Conservation (phyloP, 2,329 filamentous ascomycete genomes). For the Aspergillus sp. region DNA sequence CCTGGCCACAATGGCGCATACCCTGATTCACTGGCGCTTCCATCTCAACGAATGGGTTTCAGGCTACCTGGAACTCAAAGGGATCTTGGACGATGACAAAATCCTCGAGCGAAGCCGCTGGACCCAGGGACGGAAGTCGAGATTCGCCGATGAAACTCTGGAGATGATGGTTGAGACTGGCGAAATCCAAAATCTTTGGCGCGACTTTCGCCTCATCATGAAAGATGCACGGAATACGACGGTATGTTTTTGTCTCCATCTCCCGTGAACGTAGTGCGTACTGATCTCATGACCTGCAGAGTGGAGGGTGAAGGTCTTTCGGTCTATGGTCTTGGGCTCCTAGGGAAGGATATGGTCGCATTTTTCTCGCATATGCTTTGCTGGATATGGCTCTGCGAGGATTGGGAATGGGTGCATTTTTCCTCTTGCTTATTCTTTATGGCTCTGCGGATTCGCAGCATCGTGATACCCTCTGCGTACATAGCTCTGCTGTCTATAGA, state of each 20-base stretch:
- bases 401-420: too few relatives aligned
- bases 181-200: constrained; percentile 53
- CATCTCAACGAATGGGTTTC: constrained; percentile 65
- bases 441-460: too few relatives aligned
- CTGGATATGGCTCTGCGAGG: neutral
- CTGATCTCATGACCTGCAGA: neutral
- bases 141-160: constrained; percentile 55
- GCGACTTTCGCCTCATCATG: constrained; percentile 55
- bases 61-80: constrained; percentile 49
- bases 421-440: too few relatives aligned
- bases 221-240: constrained; percentile 48
- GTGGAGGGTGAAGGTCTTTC: neutral
- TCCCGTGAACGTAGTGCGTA: neutral
- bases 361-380: neutral
- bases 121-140: constrained; percentile 50
- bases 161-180: constrained; percentile 53
- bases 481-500: too few relatives aligned
- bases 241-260: constrained; percentile 17
- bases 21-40: constrained; percentile 65
- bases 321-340: too few relatives aligned
- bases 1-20: constrained; percentile 62
- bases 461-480: too few relatives aligned
- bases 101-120: constrained; percentile 53
- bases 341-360: too few relatives aligned
- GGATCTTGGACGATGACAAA: constrained; percentile 48